Percentiles rank a stretch among this genome's conserved stretches.
Conservation (phyloP, 441 rosid species). For the Erysimum pusillum region DNA sequence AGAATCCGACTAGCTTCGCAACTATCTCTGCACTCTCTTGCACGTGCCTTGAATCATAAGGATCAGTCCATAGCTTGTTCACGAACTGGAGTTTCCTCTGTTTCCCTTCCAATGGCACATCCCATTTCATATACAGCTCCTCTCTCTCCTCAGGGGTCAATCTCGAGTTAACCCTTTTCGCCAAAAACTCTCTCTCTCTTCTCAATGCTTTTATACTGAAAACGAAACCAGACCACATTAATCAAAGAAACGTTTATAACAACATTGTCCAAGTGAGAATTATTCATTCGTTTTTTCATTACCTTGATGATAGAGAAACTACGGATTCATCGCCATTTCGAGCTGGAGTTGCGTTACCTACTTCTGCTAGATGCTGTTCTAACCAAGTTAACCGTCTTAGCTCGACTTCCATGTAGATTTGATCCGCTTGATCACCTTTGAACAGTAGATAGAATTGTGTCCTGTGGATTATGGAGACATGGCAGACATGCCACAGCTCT, state of each 20-base stretch:
- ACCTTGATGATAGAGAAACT: constrained; percentile 87
- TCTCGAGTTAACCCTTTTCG: constrained; percentile 79
- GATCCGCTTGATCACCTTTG: constrained; percentile 96
- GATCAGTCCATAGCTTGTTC: constrained; percentile 95
- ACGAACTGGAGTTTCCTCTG: constrained; percentile 94
- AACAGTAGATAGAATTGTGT: constrained; percentile 94
- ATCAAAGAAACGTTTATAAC: neutral
- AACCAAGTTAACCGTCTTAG: constrained; percentile 95
- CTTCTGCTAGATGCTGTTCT: constrained; percentile 90
- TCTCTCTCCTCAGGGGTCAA: constrained; percentile 84
- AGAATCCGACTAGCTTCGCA: constrained; percentile 92
- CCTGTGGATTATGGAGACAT: constrained; percentile 89
- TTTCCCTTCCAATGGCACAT: constrained; percentile 92
- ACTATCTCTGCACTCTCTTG: constrained; percentile 96
- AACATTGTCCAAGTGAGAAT: neutral
- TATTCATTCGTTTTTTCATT: neutral
- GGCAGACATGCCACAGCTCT: constrained; percentile 93
- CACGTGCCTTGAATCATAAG: constrained; percentile 80
- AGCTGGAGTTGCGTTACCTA: constrained; percentile 92
- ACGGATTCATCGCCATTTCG: constrained; percentile 71
- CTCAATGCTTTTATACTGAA: constrained; percentile 80
- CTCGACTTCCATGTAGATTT: constrained; percentile 99
- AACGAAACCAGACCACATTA: neutral
- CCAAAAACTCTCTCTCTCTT: constrained; percentile 93
- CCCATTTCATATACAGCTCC: constrained; percentile 81